phyloP scores from a whole-genome alignment of 2,329 filamentous ascomycete genomes.

The Xylogone sp. region DNA sequence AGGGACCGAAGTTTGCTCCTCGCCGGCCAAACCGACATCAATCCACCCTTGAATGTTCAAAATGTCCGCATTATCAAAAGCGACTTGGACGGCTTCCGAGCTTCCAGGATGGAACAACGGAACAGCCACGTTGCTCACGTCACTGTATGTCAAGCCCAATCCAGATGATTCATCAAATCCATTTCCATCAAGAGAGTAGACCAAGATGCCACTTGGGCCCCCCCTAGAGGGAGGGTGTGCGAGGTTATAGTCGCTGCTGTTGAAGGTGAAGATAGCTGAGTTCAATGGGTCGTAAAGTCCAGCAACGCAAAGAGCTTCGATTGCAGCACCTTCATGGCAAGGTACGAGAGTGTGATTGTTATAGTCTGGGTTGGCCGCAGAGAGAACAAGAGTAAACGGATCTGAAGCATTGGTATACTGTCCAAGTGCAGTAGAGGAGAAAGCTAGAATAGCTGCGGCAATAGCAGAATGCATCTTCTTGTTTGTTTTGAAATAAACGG shows the following conservation, averaged over 20 bases:
- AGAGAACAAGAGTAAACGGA: conserved; percentile 39
- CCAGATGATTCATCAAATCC: conserved; percentile 3
- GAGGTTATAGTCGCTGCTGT: conserved; percentile 27
- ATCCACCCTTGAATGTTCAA: conserved; percentile 36
- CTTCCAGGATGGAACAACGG: conserved; percentile 33
- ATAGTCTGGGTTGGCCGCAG: conserved; percentile 32
- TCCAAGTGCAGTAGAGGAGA: conserved; percentile 15
- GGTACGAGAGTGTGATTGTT: conserved; percentile 35
- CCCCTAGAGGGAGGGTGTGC: conserved; percentile 11
- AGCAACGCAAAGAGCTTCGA: conserved; percentile 40
- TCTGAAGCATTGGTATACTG: conserved; percentile 33
- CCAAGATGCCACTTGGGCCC: not conserved
- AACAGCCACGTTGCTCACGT: conserved; percentile 36
- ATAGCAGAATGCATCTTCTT: conserved; percentile 20
- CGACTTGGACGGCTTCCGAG: conserved; percentile 22
- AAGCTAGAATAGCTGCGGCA: conserved; percentile 12
- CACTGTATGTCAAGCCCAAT: conserved; percentile 31
- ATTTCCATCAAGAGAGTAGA: not conserved
- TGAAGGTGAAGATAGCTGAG: conserved; percentile 16
- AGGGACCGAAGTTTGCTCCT: not conserved
- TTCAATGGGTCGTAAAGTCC: conserved; percentile 8
- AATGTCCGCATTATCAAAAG: conserved; percentile 34
- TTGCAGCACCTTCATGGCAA: conserved; percentile 44
- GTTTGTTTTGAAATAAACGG: no score
- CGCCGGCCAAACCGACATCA: conserved; percentile 32